Percentiles rank a stretch among this genome's conserved stretches.
phyloP scores from a whole-genome alignment of 257 asterid genomes.

The Eustoma russellianum region DNA sequence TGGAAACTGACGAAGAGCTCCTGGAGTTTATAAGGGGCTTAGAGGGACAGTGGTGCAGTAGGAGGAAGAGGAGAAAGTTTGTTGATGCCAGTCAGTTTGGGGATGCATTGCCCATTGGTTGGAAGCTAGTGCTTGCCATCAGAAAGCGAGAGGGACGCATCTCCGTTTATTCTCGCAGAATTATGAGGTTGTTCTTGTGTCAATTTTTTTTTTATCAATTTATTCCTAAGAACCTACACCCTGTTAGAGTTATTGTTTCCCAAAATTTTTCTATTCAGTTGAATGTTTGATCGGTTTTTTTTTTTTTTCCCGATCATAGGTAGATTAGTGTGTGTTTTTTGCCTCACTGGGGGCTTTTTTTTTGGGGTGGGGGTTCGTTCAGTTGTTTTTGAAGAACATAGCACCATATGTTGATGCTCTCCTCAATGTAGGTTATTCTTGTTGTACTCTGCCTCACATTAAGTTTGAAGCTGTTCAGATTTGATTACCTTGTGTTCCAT shows the following conservation, averaged over 20 bases:
- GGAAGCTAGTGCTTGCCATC: slow-evolving; percentile 88
- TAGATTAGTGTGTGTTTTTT: neutral
- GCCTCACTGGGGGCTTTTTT: too few species aligned
- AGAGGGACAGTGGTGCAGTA: slow-evolving; percentile 94
- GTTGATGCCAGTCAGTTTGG: slow-evolving; percentile 61
- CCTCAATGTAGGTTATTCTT: too few species aligned
- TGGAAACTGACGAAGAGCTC: slow-evolving; percentile 58
- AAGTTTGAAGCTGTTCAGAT: too few species aligned
- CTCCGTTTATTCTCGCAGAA: slow-evolving; percentile 70
- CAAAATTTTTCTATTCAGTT: neutral
- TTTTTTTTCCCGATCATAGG: neutral
- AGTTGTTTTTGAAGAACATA: too few species aligned
- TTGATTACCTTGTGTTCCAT: too few species aligned
- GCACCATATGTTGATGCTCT: too few species aligned
- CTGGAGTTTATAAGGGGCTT: slow-evolving; percentile 50
- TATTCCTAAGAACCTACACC: neutral
- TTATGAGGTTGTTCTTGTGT: slow-evolving; percentile 45
- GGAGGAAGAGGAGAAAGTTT: slow-evolving; percentile 86
- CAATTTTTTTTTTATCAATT: neutral
- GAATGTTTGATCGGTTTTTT: neutral
- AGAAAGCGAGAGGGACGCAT: slow-evolving; percentile 59
- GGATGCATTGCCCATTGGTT: slow-evolving; percentile 58
- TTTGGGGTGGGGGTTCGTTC: too few species aligned
- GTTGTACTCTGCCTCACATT: too few species aligned
- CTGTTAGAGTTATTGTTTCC: neutral